These are phyloP conservation scores for Kalmusia sp. DNA, from an alignment of 2,329 filamentous ascomycete genomes.

Conservation along the genomic window DNA sequence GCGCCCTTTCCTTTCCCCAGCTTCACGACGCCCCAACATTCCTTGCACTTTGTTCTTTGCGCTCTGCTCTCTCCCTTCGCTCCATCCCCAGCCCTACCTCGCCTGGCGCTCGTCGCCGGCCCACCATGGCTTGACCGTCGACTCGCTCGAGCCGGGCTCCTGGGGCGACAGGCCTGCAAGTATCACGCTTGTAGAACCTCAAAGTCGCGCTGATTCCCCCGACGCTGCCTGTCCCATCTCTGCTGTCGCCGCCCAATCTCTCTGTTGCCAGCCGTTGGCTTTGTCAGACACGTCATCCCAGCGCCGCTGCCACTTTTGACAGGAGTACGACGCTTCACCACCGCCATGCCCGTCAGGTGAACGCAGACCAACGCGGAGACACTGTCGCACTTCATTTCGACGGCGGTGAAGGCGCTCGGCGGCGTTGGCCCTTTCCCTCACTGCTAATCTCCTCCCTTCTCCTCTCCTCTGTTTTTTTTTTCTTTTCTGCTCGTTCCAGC, in stretches of 20 bases:
- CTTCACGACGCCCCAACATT: conserved; percentile 15
- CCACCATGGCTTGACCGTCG: conserved; percentile 39
- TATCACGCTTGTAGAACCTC: conserved; percentile 49
- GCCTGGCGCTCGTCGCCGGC: conserved; percentile 18
- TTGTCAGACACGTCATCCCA: conserved; percentile 35
- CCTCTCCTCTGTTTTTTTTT: conserved; percentile 11
- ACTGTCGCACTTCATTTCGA: conserved; percentile 15
- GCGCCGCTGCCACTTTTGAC: conserved; percentile 25
- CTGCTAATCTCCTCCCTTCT: background rate
- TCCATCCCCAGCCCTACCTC: conserved; percentile 32
- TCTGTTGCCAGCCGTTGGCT: conserved; percentile 23
- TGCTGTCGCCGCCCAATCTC: conserved; percentile 19
- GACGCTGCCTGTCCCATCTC: conserved; percentile 20
- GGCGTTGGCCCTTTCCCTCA: background rate
- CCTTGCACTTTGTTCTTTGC: conserved; percentile 11
- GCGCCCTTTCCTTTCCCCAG: conserved; percentile 25
- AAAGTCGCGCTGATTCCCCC: conserved; percentile 31
- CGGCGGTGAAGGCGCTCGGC: conserved; percentile 13
- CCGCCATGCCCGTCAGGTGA: conserved; percentile 39
- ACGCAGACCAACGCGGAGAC: conserved; percentile 7
- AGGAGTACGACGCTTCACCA: conserved; percentile 33
- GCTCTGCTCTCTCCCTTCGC: conserved; percentile 13
- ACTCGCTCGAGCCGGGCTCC: conserved; percentile 18
- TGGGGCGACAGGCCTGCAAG: conserved; percentile 30
- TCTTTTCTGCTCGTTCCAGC: conserved; percentile 21